phyloP scores from a whole-genome alignment of 1,284 basidiomycete species.

The Inonotus obliquus region DNA sequence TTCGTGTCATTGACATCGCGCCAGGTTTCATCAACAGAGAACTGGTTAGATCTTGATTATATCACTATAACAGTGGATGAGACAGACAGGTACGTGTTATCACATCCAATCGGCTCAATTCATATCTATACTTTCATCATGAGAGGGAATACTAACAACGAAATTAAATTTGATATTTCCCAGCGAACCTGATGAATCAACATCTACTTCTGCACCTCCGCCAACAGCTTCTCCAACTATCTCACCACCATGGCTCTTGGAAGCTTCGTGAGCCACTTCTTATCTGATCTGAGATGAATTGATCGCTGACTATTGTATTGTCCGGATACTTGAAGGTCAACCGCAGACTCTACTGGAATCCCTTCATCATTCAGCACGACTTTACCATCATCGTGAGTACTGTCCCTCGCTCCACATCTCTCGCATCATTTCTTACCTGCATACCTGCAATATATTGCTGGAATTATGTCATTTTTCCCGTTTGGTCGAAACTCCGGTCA shows the following conservation, averaged over 20 bases:
- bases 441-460: not conserved
- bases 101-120: not conserved
- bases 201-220: slow-evolving; percentile 1
- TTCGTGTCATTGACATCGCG: slow-evolving; percentile 23
- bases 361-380: not conserved
- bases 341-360: not conserved
- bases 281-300: not conserved
- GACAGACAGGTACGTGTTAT: slow-evolving; percentile 7
- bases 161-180: not conserved
- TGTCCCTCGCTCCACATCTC: not conserved
- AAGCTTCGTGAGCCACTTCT: slow-evolving; percentile 1
- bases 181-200: not conserved
- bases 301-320: not conserved
- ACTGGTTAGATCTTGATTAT: slow-evolving; percentile 29
- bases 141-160: not conserved
- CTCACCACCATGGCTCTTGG: slow-evolving; percentile 11
- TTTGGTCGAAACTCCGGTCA: not conserved
- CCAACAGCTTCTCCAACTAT: slow-evolving; percentile 11
- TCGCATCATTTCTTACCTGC: not conserved
- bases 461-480: not conserved
- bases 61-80: slow-evolving; percentile 24
- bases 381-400: not conserved
- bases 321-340: not conserved
- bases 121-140: not conserved
- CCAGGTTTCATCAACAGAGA: slow-evolving; percentile 16